These are phyloP conservation scores for Dryas integrifolia DNA, from an alignment of 331 rosid species.

Conservation along the genomic window DNA sequence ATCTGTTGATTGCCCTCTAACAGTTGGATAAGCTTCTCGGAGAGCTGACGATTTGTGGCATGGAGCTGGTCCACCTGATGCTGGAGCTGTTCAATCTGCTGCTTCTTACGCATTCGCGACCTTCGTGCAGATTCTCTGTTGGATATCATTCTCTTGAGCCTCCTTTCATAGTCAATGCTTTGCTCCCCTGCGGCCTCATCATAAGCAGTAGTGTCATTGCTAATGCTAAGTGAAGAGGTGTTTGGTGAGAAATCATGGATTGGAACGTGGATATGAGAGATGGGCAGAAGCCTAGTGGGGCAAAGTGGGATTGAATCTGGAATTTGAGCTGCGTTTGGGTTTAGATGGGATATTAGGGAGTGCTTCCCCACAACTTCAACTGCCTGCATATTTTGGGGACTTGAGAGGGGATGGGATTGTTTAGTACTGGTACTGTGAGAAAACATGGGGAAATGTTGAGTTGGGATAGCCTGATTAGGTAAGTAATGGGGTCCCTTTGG, in stretches of 20 bases:
- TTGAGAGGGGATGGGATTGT: constrained; percentile 7
- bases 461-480: background rate
- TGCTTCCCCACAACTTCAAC: constrained; percentile 12
- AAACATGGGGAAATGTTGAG: background rate
- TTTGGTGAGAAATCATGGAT: constrained; percentile 10
- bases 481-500: background rate
- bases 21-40: constrained; percentile 39
- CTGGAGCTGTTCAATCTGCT: constrained; percentile 42
- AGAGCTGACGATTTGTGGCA: constrained; percentile 36
- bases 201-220: constrained; percentile 1
- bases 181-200: constrained; percentile 6
- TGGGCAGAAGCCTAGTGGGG: constrained; percentile 16
- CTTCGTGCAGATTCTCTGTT: constrained; percentile 45
- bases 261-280: constrained; percentile 13
- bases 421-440: background rate
- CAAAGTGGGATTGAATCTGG: constrained; percentile 17
- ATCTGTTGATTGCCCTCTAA: constrained; percentile 45
- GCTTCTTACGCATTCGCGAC: constrained; percentile 43
- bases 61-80: constrained; percentile 37
- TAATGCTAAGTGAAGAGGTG: constrained; percentile 6
- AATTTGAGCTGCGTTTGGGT: constrained; percentile 8
- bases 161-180: constrained; percentile 22
- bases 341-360: constrained; percentile 4
- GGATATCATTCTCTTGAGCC: constrained; percentile 43
- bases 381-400: constrained; percentile 20